phyloP scores from a whole-genome alignment of 1,284 basidiomycete genomes.

The Neotropicomus parvogracilis region DNA sequence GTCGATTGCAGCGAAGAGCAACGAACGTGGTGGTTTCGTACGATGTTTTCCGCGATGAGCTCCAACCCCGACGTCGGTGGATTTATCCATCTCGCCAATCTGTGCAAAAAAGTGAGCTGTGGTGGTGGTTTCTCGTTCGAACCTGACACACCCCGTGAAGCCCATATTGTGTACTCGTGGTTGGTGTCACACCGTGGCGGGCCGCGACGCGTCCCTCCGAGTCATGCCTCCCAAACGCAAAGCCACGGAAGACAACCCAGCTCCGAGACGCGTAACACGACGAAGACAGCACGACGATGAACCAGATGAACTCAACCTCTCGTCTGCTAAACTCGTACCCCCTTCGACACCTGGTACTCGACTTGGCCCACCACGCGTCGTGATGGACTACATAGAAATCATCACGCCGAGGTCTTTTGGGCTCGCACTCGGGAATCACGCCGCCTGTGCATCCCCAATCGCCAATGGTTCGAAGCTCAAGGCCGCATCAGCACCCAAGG shows the following conservation, averaged over 20 bases:
- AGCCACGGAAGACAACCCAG: slow-evolving; percentile 23
- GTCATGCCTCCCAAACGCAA: slow-evolving; percentile 55
- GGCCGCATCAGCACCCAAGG: background rate
- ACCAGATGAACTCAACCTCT: slow-evolving; percentile 38
- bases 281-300: slow-evolving; percentile 18
- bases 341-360: slow-evolving; percentile 33
- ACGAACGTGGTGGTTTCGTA: slow-evolving; percentile 65
- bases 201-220: slow-evolving; percentile 25
- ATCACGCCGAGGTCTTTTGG: slow-evolving; percentile 24
- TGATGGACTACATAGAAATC: slow-evolving; percentile 44
- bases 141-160: slow-evolving; percentile 52
- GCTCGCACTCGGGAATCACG: slow-evolving; percentile 1
- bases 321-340: slow-evolving; percentile 21
- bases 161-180: slow-evolving; percentile 64
- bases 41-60: slow-evolving; percentile 63
- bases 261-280: slow-evolving; percentile 24
- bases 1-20: slow-evolving; percentile 10
- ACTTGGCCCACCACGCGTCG: slow-evolving; percentile 24
- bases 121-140: background rate
- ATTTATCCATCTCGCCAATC: slow-evolving; percentile 75
- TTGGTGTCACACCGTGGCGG: too few species aligned
- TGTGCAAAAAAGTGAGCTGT: slow-evolving; percentile 28
- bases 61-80: slow-evolving; percentile 67
- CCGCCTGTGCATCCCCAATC: slow-evolving; percentile 16
- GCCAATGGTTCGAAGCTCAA: slow-evolving; percentile 3